phyloP scores from a whole-genome alignment of 805 yeast species.

The Phaffomyces antillensis region DNA sequence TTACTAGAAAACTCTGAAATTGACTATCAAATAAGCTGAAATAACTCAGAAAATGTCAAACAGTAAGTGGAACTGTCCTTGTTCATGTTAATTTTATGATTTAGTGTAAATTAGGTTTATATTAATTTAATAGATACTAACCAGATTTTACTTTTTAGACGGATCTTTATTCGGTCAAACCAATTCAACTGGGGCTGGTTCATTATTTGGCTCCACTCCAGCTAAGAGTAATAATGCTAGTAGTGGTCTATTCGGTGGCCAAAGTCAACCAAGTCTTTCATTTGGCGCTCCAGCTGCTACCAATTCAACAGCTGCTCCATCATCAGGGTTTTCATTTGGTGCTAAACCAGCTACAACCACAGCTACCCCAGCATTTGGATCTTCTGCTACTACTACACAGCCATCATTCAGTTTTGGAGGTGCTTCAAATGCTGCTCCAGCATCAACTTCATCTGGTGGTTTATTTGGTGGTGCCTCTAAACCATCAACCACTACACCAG shows the following conservation, averaged over 20 bases:
- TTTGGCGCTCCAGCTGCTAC: background rate
- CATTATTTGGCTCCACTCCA: conserved; percentile 22
- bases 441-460: background rate
- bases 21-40: too few relatives aligned
- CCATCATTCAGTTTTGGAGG: conserved; percentile 20
- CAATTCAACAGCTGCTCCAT: background rate
- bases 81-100: background rate
- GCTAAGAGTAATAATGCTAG: conserved; percentile 6
- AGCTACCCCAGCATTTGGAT: background rate
- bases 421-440: conserved; percentile 4
- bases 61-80: too few relatives aligned
- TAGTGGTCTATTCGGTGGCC: background rate
- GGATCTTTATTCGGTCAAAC: conserved; percentile 17
- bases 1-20: too few relatives aligned
- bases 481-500: background rate
- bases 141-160: too few relatives aligned
- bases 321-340: background rate
- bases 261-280: background rate
- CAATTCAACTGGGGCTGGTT: conserved; percentile 16
- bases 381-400: background rate
- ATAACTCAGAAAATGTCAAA: too few relatives aligned
- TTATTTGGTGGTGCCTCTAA: background rate
- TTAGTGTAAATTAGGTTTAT: background rate
- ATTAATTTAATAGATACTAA: too few relatives aligned
- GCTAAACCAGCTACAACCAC: conserved; percentile 3